These are phyloP conservation scores for Pilatotrama ljubarskyi DNA, from an alignment of 768 basidiomycete genomes.

Conservation along the genomic window DNA sequence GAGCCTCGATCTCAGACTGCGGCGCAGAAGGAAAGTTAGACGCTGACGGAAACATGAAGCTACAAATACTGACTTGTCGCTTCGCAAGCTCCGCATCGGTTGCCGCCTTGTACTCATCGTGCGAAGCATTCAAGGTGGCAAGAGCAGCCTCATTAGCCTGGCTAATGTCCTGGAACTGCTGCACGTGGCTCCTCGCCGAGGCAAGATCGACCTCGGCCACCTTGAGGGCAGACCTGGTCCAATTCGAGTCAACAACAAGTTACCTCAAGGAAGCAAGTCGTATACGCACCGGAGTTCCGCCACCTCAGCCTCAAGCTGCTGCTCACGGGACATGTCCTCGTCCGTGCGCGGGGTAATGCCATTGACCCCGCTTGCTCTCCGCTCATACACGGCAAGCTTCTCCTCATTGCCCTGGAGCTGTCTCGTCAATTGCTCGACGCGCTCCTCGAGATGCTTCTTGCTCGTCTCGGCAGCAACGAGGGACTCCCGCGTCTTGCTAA, in stretches of 20 bases:
- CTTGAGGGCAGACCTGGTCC: conserved; percentile 66
- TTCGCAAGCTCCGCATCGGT: conserved; percentile 68
- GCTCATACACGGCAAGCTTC: conserved; percentile 86
- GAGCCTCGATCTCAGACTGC: conserved; percentile 62
- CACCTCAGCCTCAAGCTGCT: conserved; percentile 81
- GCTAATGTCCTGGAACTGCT: conserved; percentile 86
- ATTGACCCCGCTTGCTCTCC: conserved; percentile 43
- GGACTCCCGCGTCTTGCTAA: conserved; percentile 67
- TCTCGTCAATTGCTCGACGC: conserved; percentile 57
- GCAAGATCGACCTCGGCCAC: conserved; percentile 76
- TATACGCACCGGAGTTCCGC: conserved; percentile 73
- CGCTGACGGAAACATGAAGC: neutral
- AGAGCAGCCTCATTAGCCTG: conserved; percentile 80
- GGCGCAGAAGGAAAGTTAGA: neutral
- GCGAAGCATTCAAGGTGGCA: conserved; percentile 63
- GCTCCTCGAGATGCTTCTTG: conserved; percentile 76
- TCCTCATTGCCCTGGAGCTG: conserved; percentile 78
- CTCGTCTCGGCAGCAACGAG: conserved; percentile 75
- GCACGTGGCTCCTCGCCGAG: conserved; percentile 66
- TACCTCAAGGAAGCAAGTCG: neutral
- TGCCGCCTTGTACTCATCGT: conserved; percentile 77
- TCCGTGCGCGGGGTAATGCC: conserved; percentile 37
- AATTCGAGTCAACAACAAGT: neutral
- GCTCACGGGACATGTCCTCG: conserved; percentile 61
- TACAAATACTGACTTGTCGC: conserved; percentile 54